Base-by-base conservation (phyloP, 352 stramenopile genomes). In the Pythium rhizo-oryzae region DNA sequence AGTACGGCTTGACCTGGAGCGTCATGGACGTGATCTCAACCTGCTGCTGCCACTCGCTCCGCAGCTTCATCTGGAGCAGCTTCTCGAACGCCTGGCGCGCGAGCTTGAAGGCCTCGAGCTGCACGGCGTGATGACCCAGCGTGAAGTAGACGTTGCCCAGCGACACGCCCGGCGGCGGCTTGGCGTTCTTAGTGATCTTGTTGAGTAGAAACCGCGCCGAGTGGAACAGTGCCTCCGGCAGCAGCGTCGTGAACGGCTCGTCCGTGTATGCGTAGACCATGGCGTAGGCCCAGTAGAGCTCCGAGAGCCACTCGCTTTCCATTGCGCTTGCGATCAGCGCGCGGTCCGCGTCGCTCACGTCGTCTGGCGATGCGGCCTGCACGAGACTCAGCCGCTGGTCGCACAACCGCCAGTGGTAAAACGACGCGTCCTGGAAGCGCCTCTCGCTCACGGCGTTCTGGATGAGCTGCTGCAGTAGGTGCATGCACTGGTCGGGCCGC, bases 211-310 rank as follows among this genome's bases (percentile, higher is more conserved):
- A 98, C 8, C 86, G 80, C 33, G 93, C 92, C 19, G 92, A 89
- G 65, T 98, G 90, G 56, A 99, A 98, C 18, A 99, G 77, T 35
- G 94, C 78, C 62, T 98, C 92, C 0, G 96, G 91, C 54, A 96
- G 78, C 35, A 98, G 72, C 18, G 78, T 96, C 37, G 92, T 98
- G 76, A 99, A 99, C 13, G 96, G 96, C 65, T 98, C 94, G 35
- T 97, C 91, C 1, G 94, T 98, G 82, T 96, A 99, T 2, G 81
- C 78, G 68, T 96, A 97, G 33, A 99, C 84, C 82, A 92, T 84
- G 35, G 91, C 75, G 75, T 98, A 99, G 8, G 93, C 93, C 63
- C 96, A 98, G 79, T 99, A 98, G 25, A 97, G 70, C 61, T 98
- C 87, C 12, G 94, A 96, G 19, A 84, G 59, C n/a, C 74, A 61